Evolutionary conservation across 2,329 filamentous ascomycete species (phyloP).

Genomic region (Xylariaceae sp.): DNA sequence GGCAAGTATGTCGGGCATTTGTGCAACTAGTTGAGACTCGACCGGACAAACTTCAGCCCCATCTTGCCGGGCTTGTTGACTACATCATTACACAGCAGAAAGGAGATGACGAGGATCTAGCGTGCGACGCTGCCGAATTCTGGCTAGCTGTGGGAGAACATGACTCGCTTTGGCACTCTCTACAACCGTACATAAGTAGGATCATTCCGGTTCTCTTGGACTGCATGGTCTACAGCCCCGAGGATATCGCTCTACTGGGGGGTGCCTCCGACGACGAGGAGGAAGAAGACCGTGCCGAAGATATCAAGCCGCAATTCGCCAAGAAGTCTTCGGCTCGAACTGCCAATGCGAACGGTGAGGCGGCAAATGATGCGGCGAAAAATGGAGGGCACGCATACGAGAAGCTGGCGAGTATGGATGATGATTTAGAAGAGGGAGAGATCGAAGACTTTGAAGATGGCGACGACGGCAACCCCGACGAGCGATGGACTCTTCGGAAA

Average conservation of each 20-base stretch:
- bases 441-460: slow-evolving; percentile 71
- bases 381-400: slow-evolving; percentile 50
- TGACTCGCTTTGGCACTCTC: slow-evolving; percentile 67
- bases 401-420: slow-evolving; percentile 58
- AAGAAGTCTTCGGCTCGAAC: slow-evolving; percentile 59
- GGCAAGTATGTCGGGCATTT: slow-evolving; percentile 90
- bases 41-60: slow-evolving; percentile 84
- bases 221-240: slow-evolving; percentile 94
- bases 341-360: slow-evolving; percentile 51
- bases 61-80: slow-evolving; percentile 82
- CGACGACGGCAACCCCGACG: slow-evolving; percentile 79
- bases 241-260: slow-evolving; percentile 82
- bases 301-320: slow-evolving; percentile 90
- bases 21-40: slow-evolving; percentile 81
- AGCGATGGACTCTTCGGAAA: slow-evolving; percentile 92
- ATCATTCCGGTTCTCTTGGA: slow-evolving; percentile 88
- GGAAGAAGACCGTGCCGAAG: slow-evolving; percentile 81
- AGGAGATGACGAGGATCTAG: slow-evolving; percentile 81
- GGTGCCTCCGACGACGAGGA: slow-evolving; percentile 87
- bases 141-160: slow-evolving; percentile 86
- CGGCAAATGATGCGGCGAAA: slow-evolving; percentile 46
- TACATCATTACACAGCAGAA: slow-evolving; percentile 91
- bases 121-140: slow-evolving; percentile 93
- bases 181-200: slow-evolving; percentile 74
- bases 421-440: slow-evolving; percentile 83